A percentile compares a stretch with the other conserved stretches of the same genome.
These are phyloP conservation scores for Kwoniella shivajii DNA, from an alignment of 1,284 basidiomycete genomes.

Conservation along the genomic window DNA sequence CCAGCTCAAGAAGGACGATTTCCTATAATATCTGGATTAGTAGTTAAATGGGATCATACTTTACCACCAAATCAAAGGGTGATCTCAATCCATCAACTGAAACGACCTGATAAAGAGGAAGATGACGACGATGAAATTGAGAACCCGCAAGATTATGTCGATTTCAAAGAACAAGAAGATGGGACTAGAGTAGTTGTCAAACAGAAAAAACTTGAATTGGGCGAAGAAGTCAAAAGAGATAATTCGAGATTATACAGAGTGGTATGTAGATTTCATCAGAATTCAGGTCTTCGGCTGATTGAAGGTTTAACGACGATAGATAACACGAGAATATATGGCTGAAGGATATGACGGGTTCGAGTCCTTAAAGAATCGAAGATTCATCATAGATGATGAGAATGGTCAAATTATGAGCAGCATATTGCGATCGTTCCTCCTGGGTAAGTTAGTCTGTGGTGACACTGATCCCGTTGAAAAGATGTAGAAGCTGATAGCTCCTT, in stretches of 20 bases:
- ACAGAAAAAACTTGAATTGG: constrained; percentile 43
- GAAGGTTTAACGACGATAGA: constrained; percentile 25
- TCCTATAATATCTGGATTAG: constrained; percentile 82
- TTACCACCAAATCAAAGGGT: constrained; percentile 69
- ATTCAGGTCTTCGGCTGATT: neutral
- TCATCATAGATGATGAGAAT: constrained; percentile 80
- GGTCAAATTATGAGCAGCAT: constrained; percentile 79
- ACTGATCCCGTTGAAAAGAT: neutral
- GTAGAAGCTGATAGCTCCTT: neutral
- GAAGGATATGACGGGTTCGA: constrained; percentile 73
- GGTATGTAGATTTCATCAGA: constrained; percentile 56
- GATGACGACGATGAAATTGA: constrained; percentile 53
- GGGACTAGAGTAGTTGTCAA: constrained; percentile 55
- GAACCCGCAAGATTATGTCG: constrained; percentile 40
- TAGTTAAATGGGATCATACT: constrained; percentile 81
- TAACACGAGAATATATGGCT: constrained; percentile 55
- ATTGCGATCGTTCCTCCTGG: constrained; percentile 81
- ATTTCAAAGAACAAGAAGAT: constrained; percentile 50
- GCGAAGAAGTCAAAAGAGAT: constrained; percentile 62
- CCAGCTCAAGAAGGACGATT: constrained; percentile 93
- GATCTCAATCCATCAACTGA: constrained; percentile 67
- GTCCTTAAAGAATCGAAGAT: constrained; percentile 66
- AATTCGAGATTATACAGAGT: constrained; percentile 69
- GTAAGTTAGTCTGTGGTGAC: constrained; percentile 56
- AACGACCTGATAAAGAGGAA: constrained; percentile 53